Percentiles rank a stretch among this genome's conserved stretches.
phyloP scores from a whole-genome alignment of 2,329 filamentous ascomycete species.

The Dothistroma pini region DNA sequence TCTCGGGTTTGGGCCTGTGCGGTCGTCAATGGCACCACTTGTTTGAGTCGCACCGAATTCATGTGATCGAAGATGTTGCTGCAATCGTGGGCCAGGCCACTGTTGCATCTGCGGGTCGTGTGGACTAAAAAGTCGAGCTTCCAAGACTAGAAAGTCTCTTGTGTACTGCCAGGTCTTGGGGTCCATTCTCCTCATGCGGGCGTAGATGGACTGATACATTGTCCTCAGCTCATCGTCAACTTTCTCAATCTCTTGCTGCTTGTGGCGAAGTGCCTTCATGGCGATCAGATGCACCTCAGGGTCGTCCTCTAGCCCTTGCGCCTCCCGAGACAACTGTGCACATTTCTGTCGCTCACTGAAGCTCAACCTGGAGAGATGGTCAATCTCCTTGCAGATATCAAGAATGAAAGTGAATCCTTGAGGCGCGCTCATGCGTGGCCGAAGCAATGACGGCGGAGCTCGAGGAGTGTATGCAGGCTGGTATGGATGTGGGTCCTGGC shows the following conservation, averaged over 20 bases:
- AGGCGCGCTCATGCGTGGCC: neutral
- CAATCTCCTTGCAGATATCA: slow-evolving; percentile 15
- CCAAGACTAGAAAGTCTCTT: slow-evolving; percentile 9
- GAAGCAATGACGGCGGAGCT: neutral
- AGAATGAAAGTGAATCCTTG: slow-evolving; percentile 17
- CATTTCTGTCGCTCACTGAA: slow-evolving; percentile 13
- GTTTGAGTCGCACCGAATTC: neutral
- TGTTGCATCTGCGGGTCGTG: slow-evolving; percentile 9
- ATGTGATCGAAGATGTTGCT: neutral
- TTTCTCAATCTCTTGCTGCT: neutral
- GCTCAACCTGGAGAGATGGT: slow-evolving; percentile 7
- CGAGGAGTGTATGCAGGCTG: neutral
- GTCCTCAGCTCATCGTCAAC: neutral
- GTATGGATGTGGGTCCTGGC: neutral
- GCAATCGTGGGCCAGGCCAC: slow-evolving; percentile 4
- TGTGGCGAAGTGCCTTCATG: slow-evolving; percentile 3
- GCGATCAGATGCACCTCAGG: slow-evolving; percentile 11
- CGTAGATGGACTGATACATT: neutral
- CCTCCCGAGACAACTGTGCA: slow-evolving; percentile 16
- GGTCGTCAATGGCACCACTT: neutral
- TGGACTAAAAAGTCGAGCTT: slow-evolving; percentile 2
- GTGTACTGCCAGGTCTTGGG: slow-evolving; percentile 1
- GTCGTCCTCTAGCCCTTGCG: slow-evolving; percentile 10
- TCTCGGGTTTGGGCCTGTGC: neutral
- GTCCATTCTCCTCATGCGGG: slow-evolving; percentile 8